These are phyloP conservation scores for Hortiboletus flavorubellus DNA, from an alignment of 768 basidiomycete species.

Conservation along the genomic window DNA sequence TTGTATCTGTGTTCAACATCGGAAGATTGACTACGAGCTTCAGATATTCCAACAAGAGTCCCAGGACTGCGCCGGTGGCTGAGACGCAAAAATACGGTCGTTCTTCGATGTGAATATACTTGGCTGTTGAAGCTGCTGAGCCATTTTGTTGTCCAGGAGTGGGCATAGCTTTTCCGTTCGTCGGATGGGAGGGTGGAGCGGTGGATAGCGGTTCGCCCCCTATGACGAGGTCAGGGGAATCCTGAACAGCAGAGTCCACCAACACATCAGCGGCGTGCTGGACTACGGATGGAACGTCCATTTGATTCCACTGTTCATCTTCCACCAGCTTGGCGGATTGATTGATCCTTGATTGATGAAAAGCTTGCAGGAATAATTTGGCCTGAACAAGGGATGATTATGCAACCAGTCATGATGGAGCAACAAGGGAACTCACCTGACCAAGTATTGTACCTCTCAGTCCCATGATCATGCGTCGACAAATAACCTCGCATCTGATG, in stretches of 20 bases:
- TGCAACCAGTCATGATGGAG: not conserved
- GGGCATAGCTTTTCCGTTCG: constrained; percentile 13
- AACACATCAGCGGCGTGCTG: constrained; percentile 75
- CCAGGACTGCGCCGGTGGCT: constrained; percentile 75
- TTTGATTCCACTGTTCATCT: constrained; percentile 90
- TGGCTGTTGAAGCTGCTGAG: constrained; percentile 36
- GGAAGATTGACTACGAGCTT: constrained; percentile 84
- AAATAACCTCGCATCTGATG: constrained; percentile 79
- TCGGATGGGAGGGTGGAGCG: not conserved
- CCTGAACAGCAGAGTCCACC: constrained; percentile 76
- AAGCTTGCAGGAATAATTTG: constrained; percentile 80
- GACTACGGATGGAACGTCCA: constrained; percentile 57
- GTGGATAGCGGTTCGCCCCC: constrained; percentile 8
- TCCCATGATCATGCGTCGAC: constrained; percentile 89
- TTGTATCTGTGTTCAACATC: constrained; percentile 90
- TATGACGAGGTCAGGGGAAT: constrained; percentile 68
- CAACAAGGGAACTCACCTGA: constrained; percentile 50
- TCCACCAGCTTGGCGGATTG: constrained; percentile 88
- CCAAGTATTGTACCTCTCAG: constrained; percentile 81
- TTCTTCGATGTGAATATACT: constrained; percentile 78
- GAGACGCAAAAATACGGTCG: constrained; percentile 80
- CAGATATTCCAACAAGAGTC: constrained; percentile 80
- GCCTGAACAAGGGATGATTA: constrained; percentile 45
- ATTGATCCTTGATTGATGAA: constrained; percentile 79
- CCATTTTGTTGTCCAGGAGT: constrained; percentile 21